A percentile compares a stretch with the other conserved stretches of the same genome.
phyloP scores from a whole-genome alignment of 1,284 basidiomycete genomes.

The Golubevia sp. region DNA sequence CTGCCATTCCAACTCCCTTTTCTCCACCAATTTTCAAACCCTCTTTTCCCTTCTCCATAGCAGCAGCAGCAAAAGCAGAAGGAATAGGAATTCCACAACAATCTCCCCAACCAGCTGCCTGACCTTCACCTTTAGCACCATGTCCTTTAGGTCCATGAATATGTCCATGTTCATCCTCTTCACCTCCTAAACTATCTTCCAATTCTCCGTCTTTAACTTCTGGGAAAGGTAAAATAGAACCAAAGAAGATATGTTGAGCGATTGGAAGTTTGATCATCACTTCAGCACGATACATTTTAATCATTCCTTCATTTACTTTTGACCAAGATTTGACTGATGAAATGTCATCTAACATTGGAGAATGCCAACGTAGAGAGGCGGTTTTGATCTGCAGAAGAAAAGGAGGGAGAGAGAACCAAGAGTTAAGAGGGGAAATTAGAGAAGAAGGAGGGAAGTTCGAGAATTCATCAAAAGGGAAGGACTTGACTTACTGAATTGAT shows the following conservation, averaged over 20 bases:
- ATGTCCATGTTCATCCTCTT: slow-evolving; percentile 69
- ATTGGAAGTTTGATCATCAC: slow-evolving; percentile 94
- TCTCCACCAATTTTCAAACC: no score
- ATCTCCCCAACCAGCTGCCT: slow-evolving; percentile 76
- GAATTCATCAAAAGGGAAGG: not conserved
- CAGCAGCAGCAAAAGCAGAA: slow-evolving; percentile 63
- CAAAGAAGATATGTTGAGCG: slow-evolving; percentile 94
- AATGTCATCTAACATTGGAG: slow-evolving; percentile 98
- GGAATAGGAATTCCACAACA: slow-evolving; percentile 66
- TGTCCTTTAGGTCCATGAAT: slow-evolving; percentile 64
- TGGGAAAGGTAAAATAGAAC: slow-evolving; percentile 77
- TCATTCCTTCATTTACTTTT: slow-evolving; percentile 96
- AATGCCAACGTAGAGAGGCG: slow-evolving; percentile 94
- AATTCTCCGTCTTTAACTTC: slow-evolving; percentile 63
- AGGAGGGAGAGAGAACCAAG: not conserved
- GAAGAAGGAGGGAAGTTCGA: not conserved
- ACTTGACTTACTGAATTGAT: slow-evolving; percentile 80
- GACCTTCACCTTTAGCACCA: slow-evolving; percentile 64
- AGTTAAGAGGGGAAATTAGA: not conserved
- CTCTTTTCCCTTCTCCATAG: slow-evolving; percentile 38
- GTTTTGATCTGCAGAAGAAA: slow-evolving; percentile 77
- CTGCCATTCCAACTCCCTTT: no score
- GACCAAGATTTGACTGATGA: slow-evolving; percentile 95
- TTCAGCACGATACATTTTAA: slow-evolving; percentile 96
- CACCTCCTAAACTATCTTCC: slow-evolving; percentile 64